Percentiles rank a stretch among this genome's conserved stretches.
These are phyloP conservation scores for Scutellaria minor DNA, from an alignment of 257 asterid genomes.

Conservation along the genomic window DNA sequence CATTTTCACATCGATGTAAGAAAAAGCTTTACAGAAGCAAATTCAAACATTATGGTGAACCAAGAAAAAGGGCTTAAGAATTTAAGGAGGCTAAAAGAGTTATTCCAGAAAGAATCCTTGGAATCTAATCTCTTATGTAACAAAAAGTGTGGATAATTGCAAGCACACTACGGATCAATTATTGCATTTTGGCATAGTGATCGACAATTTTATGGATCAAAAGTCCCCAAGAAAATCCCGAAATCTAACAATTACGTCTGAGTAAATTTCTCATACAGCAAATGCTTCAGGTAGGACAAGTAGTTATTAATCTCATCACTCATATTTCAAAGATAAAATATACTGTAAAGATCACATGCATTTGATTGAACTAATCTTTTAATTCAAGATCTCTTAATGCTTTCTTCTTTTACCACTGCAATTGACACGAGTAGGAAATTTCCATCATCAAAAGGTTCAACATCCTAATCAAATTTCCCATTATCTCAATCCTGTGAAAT, in stretches of 20 bases:
- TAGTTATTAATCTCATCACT: background rate
- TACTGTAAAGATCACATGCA: background rate
- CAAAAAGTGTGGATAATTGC: background rate
- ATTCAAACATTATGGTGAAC: constrained; percentile 8
- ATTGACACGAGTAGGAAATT: background rate
- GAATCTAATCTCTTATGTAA: constrained; percentile 15
- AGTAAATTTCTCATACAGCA: background rate
- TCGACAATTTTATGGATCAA: constrained; percentile 12
- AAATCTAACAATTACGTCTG: background rate
- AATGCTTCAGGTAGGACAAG: background rate
- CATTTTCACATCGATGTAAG: background rate
- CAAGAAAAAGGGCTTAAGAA: constrained; percentile 12
- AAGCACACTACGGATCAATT: background rate
- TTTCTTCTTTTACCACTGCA: background rate
- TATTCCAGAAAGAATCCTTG: background rate
- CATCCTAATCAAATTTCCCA: background rate
- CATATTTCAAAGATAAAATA: constrained; percentile 2
- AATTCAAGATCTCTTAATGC: background rate
- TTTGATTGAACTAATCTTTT: background rate
- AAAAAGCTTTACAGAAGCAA: background rate
- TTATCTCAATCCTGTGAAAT: background rate
- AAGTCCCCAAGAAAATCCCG: constrained; percentile 2
- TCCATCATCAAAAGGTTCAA: constrained; percentile 4
- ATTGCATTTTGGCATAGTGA: background rate
- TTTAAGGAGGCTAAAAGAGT: constrained; percentile 2